These are phyloP conservation scores for Circinella minor DNA, from an alignment of 371 early-diverging fungal species.

Conservation along the genomic window DNA sequence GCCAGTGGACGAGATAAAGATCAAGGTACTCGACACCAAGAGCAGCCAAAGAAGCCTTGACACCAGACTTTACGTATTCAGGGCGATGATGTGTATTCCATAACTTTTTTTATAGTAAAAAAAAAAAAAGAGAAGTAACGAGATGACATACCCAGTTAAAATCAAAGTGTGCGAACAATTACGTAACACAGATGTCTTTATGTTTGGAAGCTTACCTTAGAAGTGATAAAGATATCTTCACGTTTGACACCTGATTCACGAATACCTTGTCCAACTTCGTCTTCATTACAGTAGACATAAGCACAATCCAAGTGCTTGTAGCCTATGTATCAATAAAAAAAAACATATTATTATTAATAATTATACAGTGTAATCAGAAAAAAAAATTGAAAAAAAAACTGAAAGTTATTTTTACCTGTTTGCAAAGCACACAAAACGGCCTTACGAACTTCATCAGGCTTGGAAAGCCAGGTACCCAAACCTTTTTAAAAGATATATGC, in stretches of 20 bases:
- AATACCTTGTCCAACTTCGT: constrained; percentile 81
- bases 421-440: constrained; percentile 64
- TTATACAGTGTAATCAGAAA: background rate
- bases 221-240: constrained; percentile 83
- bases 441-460: constrained; percentile 59
- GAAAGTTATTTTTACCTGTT: constrained; percentile 37
- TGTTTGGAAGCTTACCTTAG: constrained; percentile 54
- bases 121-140: background rate
- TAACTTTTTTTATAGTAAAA: constrained; percentile 39
- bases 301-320: constrained; percentile 83
- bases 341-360: background rate
- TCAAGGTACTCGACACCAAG: constrained; percentile 88
- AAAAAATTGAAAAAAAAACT: too few species aligned
- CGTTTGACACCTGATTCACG: constrained; percentile 61
- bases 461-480: constrained; percentile 66
- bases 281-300: constrained; percentile 80
- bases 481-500: constrained; percentile 23
- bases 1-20: constrained; percentile 89
- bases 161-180: background rate
- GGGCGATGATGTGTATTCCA: constrained; percentile 86
- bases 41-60: constrained; percentile 72
- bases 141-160: too few species aligned
- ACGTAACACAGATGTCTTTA: too few species aligned
- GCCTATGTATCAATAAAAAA: constrained; percentile 8
- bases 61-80: constrained; percentile 67